phyloP scores from a whole-genome alignment of 2,329 filamentous ascomycete genomes.

The Corynespora cassiicola region DNA sequence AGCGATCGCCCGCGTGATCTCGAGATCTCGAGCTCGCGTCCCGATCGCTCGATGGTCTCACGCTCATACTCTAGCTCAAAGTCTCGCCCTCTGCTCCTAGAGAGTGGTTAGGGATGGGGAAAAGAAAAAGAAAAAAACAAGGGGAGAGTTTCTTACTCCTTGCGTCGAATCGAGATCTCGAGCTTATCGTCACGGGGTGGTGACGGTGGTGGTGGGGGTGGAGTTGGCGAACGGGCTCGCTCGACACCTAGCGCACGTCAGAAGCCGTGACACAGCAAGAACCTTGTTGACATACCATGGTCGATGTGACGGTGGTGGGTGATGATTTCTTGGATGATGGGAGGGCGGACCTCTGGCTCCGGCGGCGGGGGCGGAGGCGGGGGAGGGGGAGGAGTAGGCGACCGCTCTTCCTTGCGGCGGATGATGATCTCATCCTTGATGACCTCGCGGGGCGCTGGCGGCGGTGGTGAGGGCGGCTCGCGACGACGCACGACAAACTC shows the following conservation, averaged over 20 bases:
- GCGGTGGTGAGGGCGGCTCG: slow-evolving; percentile 40
- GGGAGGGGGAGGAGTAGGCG: slow-evolving; percentile 59
- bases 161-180: slow-evolving; percentile 63
- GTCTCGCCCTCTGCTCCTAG: slow-evolving; percentile 51
- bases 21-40: slow-evolving; percentile 32
- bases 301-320: slow-evolving; percentile 88
- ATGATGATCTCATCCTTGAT: slow-evolving; percentile 52
- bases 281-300: slow-evolving; percentile 78
- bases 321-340: slow-evolving; percentile 86
- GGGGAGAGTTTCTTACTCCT: slow-evolving; percentile 46
- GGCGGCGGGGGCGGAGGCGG: slow-evolving; percentile 59
- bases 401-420: slow-evolving; percentile 50
- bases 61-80: slow-evolving; percentile 71
- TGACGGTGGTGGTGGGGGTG: slow-evolving; percentile 58
- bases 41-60: slow-evolving; percentile 46
- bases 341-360: slow-evolving; percentile 74
- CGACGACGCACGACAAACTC: slow-evolving; percentile 49
- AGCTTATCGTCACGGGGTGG: slow-evolving; percentile 58
- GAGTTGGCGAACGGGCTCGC: slow-evolving; percentile 54
- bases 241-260: slow-evolving; percentile 55
- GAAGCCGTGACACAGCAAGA: too few species aligned
- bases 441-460: slow-evolving; percentile 42
- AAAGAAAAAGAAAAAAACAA: too few species aligned
- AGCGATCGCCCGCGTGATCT: slow-evolving; percentile 47
- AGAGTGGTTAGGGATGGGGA: not conserved